Conservation (phyloP, 2,329 filamentous ascomycete species). For the Tympanopsis confertula region DNA sequence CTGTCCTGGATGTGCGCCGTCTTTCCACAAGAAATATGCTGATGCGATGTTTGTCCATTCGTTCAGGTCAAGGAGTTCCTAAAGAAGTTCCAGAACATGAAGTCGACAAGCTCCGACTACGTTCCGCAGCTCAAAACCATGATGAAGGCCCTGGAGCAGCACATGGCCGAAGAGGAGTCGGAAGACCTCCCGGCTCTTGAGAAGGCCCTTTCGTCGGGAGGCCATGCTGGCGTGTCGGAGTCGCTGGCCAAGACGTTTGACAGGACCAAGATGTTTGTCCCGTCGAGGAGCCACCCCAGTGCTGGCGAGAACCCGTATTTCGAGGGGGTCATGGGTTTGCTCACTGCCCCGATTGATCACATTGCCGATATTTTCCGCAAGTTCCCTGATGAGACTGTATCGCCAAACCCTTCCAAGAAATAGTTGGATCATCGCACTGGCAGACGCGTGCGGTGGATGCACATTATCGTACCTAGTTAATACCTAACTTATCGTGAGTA, state of each 20-base stretch:
- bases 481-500: no score
- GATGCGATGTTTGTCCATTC: neutral
- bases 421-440: no score
- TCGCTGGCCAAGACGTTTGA: slow-evolving; percentile 30
- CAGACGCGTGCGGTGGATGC: neutral
- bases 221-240: slow-evolving; percentile 17
- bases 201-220: slow-evolving; percentile 17
- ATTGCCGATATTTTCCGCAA: slow-evolving; percentile 40
- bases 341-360: slow-evolving; percentile 44
- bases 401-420: no score
- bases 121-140: slow-evolving; percentile 26
- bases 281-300: slow-evolving; percentile 36
- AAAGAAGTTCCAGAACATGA: slow-evolving; percentile 33
- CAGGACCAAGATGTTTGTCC: slow-evolving; percentile 40
- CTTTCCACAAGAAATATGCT: neutral
- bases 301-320: slow-evolving; percentile 39
- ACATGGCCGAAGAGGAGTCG: slow-evolving; percentile 37
- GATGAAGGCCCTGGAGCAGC: slow-evolving; percentile 27
- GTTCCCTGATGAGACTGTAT: slow-evolving; percentile 30
- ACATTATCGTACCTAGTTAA: no score
- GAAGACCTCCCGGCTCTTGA: slow-evolving; percentile 36
- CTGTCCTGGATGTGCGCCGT: neutral
- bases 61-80: slow-evolving; percentile 36
- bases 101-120: slow-evolving; percentile 25
- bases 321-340: slow-evolving; percentile 38